Evolutionary conservation across 73 alveolate genomes (phyloP).

Genomic region (Paramecium bursaria): DNA sequence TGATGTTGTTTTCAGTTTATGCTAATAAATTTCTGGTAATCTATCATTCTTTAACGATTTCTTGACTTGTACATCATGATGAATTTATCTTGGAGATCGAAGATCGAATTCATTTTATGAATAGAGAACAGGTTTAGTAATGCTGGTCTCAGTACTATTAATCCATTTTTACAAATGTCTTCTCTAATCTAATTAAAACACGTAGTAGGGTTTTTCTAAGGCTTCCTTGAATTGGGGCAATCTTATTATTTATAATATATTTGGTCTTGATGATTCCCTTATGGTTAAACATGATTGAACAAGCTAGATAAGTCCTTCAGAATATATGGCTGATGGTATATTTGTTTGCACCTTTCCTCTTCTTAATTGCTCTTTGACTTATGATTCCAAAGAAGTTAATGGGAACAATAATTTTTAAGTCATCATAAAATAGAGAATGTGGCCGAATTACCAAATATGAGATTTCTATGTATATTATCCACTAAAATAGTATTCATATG

Average conservation of each 20-base stretch:
- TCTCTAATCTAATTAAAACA: constrained; percentile 25
- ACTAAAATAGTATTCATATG: constrained; percentile 28
- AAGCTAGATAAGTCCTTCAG: neutral
- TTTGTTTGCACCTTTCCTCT: constrained; percentile 31
- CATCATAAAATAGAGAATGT: constrained; percentile 48
- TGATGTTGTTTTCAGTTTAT: neutral
- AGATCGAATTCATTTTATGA: constrained; percentile 48
- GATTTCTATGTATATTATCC: constrained; percentile 44
- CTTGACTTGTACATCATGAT: constrained; percentile 20
- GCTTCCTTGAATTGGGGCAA: constrained; percentile 48
- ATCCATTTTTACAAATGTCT: constrained; percentile 47
- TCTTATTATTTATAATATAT: constrained; percentile 34
- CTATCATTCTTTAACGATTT: constrained; percentile 16
- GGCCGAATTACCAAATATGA: constrained; percentile 52
- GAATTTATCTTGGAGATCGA: constrained; percentile 43
- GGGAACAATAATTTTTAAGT: constrained; percentile 38
- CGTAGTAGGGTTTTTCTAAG: constrained; percentile 22
- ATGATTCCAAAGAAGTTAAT: neutral
- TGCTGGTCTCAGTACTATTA: constrained; percentile 46
- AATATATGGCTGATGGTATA: constrained; percentile 18
- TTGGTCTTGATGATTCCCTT: constrained; percentile 39
- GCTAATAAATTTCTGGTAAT: constrained; percentile 22
- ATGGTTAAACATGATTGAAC: constrained; percentile 38
- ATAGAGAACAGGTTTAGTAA: constrained; percentile 13
- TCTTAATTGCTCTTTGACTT: constrained; percentile 45